These are phyloP conservation scores for Daldinia caldariorum DNA, from an alignment of 495 filamentous ascomycete genomes.

Conservation along the genomic window DNA sequence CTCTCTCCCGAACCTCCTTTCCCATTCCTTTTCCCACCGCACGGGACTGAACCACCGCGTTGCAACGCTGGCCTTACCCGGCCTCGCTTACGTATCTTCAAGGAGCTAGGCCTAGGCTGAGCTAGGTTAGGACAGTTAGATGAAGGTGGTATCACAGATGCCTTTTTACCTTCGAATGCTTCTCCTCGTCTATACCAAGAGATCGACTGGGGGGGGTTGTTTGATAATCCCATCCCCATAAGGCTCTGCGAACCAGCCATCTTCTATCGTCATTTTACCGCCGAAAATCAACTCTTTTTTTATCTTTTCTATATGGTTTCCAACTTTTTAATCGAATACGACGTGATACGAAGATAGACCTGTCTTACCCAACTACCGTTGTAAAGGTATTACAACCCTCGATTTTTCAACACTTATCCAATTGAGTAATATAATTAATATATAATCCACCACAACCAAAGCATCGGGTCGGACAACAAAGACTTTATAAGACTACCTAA, in stretches of 20 bases:
- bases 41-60: slow-evolving; percentile 20
- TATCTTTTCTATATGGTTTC: neutral
- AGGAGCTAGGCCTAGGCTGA: slow-evolving; percentile 27
- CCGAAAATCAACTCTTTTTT: neutral
- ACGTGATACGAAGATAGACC: neutral
- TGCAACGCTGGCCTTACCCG: slow-evolving; percentile 22
- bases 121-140: slow-evolving; percentile 27
- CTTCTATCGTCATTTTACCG: slow-evolving; percentile 19
- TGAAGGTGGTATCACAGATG: slow-evolving; percentile 37
- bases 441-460: neutral
- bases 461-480: slow-evolving; percentile 7
- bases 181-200: slow-evolving; percentile 3
- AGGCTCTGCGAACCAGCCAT: slow-evolving; percentile 21
- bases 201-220: slow-evolving; percentile 15
- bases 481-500: slow-evolving; percentile 10
- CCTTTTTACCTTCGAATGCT: slow-evolving; percentile 7
- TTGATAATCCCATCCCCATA: slow-evolving; percentile 30
- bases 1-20: neutral
- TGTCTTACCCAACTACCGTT: neutral
- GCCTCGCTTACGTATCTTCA: slow-evolving; percentile 24
- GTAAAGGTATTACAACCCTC: neutral
- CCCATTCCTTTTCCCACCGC: slow-evolving; percentile 5
- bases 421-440: slow-evolving; percentile 6
- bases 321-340: neutral
- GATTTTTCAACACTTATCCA: slow-evolving; percentile 8